phyloP scores from a whole-genome alignment of 106 monocot species.

The Phalaenopsis equestris region DNA sequence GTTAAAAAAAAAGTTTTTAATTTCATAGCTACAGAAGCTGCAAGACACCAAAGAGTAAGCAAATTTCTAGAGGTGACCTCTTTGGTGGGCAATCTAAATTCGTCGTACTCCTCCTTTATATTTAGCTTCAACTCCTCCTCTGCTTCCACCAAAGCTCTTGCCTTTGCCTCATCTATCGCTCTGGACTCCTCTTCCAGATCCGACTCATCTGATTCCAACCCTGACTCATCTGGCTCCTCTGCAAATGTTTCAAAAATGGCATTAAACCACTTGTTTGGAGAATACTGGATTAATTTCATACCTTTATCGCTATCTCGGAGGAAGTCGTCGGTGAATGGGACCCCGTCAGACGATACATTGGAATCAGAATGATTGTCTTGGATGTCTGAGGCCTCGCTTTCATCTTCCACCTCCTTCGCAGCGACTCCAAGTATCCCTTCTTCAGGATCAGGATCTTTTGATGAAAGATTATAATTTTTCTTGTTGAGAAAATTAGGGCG shows the following conservation, averaged over 20 bases:
- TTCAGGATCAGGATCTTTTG: too few species aligned
- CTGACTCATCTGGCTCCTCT: conserved; percentile 22
- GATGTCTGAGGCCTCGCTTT: too few species aligned
- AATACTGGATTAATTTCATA: too few species aligned
- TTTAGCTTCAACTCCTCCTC: conserved; percentile 62
- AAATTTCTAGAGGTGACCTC: conserved; percentile 28
- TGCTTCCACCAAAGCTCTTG: conserved; percentile 52
- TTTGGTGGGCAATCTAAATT: conserved; percentile 76
- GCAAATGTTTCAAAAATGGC: not conserved
- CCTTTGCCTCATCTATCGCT: conserved; percentile 54
- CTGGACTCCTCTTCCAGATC: conserved; percentile 68
- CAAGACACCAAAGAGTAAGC: not conserved
- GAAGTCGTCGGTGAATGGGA: too few species aligned
- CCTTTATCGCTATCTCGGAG: too few species aligned
- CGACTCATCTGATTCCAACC: conserved; percentile 54
- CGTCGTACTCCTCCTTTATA: conserved; percentile 76
- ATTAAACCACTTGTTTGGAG: too few species aligned
- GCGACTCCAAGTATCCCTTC: too few species aligned
- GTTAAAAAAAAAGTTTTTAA: not conserved
- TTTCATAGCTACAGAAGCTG: not conserved
- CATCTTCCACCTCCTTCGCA: too few species aligned
- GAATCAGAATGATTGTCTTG: too few species aligned
- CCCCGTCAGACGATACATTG: too few species aligned
- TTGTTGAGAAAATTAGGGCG: too few species aligned
- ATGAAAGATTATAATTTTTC: too few species aligned